Evolutionary conservation across 169 alveolate genomes (phyloP).

Genomic region (Cyclospora cayetanensis): DNA sequence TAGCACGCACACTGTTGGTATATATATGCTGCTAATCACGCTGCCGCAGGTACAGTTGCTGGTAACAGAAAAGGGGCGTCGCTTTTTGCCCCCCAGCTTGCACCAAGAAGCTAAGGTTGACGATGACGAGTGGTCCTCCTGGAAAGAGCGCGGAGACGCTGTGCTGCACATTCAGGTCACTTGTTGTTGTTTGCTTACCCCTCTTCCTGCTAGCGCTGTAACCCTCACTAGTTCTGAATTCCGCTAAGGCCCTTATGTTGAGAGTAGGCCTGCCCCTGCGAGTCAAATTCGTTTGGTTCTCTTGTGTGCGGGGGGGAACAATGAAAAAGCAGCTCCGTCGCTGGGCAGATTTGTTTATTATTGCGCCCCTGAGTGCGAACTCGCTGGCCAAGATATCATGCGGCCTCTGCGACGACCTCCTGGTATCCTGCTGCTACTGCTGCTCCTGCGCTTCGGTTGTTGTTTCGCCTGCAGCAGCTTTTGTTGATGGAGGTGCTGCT

Average conservation of each 20-base stretch:
- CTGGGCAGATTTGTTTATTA: constrained; percentile 90
- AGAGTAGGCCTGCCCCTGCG: neutral
- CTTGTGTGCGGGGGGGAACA: no score
- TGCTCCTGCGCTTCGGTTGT: neutral
- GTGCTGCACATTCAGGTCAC: constrained; percentile 72
- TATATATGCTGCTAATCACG: no score
- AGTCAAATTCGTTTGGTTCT: constrained; percentile 52
- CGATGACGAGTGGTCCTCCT: constrained; percentile 64
- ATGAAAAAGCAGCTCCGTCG: constrained; percentile 87
- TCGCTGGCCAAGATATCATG: constrained; percentile 91
- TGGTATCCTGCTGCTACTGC: constrained; percentile 78
- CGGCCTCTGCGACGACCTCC: constrained; percentile 93
- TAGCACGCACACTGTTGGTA: no score
- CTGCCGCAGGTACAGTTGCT: no score
- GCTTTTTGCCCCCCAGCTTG: no score
- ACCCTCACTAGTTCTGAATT: no score
- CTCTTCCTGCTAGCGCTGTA: no score
- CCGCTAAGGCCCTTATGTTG: neutral
- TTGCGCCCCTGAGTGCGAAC: constrained; percentile 95
- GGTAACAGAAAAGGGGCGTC: no score
- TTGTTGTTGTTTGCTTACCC: no score
- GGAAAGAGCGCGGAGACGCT: constrained; percentile 66
- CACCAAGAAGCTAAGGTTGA: no score
- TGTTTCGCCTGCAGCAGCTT: neutral
- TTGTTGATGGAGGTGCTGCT: neutral